Evolutionary conservation across 1,284 basidiomycete genomes (phyloP).

Genomic region (Cerrena zonata): DNA sequence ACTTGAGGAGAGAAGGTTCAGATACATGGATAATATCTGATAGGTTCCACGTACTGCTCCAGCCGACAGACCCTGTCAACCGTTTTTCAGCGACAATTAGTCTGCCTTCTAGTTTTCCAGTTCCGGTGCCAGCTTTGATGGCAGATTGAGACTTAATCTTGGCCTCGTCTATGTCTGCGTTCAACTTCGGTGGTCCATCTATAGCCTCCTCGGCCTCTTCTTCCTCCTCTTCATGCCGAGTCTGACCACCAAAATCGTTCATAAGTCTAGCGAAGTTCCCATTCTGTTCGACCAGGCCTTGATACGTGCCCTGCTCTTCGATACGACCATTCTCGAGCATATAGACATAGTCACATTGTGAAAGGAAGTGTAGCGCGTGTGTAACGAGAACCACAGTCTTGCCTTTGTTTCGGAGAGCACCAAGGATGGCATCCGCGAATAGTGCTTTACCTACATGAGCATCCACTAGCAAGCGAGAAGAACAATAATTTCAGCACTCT

Average conservation of each 20-base stretch:
- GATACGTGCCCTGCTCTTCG: conserved; percentile 61
- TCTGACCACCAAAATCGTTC: conserved; percentile 57
- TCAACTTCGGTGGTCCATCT: conserved; percentile 19
- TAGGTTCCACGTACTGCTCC: conserved; percentile 35
- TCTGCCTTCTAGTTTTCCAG: conserved; percentile 57
- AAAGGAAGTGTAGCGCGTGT: conserved; percentile 69
- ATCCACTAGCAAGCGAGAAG: no score
- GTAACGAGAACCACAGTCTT: conserved; percentile 70
- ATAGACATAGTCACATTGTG: conserved; percentile 63
- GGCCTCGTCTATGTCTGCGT: conserved; percentile 30
- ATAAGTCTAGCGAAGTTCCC: conserved; percentile 62
- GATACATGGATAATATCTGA: neutral
- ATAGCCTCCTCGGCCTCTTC: conserved; percentile 33
- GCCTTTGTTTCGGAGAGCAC: conserved; percentile 45
- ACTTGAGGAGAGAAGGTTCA: conserved; percentile 38
- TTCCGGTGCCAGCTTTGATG: conserved; percentile 45
- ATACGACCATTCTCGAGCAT: conserved; percentile 54
- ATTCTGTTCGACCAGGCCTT: conserved; percentile 43
- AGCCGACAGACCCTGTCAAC: conserved; percentile 60
- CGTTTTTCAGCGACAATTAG: conserved; percentile 61
- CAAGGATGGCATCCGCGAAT: conserved; percentile 62
- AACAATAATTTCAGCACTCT: neutral
- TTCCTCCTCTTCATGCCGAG: conserved; percentile 36
- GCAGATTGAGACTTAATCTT: conserved; percentile 35
- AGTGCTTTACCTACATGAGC: conserved; percentile 67